These are phyloP conservation scores for Penicillium sp. DNA, from an alignment of 2,329 filamentous ascomycete genomes.

Conservation along the genomic window DNA sequence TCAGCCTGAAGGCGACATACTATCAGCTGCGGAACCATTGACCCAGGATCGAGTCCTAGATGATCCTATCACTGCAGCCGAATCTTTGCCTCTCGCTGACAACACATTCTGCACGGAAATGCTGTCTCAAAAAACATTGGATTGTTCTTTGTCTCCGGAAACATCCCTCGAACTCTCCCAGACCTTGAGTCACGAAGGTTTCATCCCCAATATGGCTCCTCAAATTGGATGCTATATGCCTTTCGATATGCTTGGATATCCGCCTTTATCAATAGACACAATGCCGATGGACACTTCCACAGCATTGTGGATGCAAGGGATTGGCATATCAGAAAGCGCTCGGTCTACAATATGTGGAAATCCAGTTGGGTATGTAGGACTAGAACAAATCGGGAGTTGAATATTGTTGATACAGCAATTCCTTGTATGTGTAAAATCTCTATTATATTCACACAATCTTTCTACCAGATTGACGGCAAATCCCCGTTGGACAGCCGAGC, in stretches of 20 bases:
- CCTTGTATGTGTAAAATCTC: too few relatives aligned
- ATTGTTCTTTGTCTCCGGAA: neutral
- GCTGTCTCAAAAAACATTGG: neutral
- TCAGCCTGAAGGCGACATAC: neutral
- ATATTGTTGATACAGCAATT: too few relatives aligned
- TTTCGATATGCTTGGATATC: neutral
- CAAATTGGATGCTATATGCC: neutral
- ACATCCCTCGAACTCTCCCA: neutral
- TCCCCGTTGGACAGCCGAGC: slow-evolving; percentile 12
- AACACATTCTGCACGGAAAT: neutral
- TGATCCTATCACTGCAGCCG: neutral
- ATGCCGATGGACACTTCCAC: neutral
- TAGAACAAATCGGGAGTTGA: too few relatives aligned
- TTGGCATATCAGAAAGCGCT: neutral
- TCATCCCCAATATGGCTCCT: neutral
- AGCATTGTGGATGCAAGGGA: neutral
- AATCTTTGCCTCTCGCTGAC: neutral
- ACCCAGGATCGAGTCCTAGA: neutral
- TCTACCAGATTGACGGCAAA: slow-evolving; percentile 24
- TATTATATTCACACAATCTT: neutral
- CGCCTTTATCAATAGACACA: neutral
- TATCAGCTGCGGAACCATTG: neutral
- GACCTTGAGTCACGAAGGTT: neutral
- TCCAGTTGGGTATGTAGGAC: too few relatives aligned
- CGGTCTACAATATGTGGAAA: neutral